Base-by-base conservation (phyloP, 352 stramenopile genomes). In the Phytophthora ramorum region DNA sequence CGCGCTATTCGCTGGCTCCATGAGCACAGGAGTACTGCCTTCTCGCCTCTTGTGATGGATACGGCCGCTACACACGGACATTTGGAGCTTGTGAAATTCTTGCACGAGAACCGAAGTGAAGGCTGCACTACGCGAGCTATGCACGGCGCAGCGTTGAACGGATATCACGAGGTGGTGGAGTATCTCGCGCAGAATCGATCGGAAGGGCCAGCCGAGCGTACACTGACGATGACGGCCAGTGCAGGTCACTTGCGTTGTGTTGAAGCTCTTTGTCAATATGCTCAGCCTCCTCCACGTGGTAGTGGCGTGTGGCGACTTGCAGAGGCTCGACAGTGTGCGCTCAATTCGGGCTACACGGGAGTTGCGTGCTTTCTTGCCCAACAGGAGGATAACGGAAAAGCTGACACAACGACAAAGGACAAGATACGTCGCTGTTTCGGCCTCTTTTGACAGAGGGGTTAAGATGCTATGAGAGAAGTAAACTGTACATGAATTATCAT, bases 41-140 rank as follows among this genome's bases (percentile, higher is more conserved):
- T 73, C 14, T 66, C 69, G 1, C 16, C 59, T 12, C 45, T 73
- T 19, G 69, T 76, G 12, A 69, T 77, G 58, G 63, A 77, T 37
- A 71, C 55, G n/a, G 69, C 69, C 28, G 69, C 69, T 22, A 52
- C 52, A 1, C 59, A 74, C 14, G 70, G 70, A 22, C 62, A 72
- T 47, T 44, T 75, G 17, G 49, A 58, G 16, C 38, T 78, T 1
- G 66, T 78, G 3, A 58, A 17, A 28, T 69, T 69, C 28, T 46
- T 78, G 8, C 60, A 78, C 28, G 47, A 66, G 5, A 58, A 69
- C 20, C 41, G 69, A 20, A 44, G 19, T n/a, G 65, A 78, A 55
- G 65, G 59, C 3, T 75, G 65, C 43, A 78, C 65, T 2, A 62
- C 47, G 13, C 30, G 53, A 37, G 70, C 65, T 0, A 75, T 78